Percentiles rank a stretch among this genome's conserved stretches.
Evolutionary conservation across 805 yeast genomes (phyloP).

Genomic region (Candida xyloterini): DNA sequence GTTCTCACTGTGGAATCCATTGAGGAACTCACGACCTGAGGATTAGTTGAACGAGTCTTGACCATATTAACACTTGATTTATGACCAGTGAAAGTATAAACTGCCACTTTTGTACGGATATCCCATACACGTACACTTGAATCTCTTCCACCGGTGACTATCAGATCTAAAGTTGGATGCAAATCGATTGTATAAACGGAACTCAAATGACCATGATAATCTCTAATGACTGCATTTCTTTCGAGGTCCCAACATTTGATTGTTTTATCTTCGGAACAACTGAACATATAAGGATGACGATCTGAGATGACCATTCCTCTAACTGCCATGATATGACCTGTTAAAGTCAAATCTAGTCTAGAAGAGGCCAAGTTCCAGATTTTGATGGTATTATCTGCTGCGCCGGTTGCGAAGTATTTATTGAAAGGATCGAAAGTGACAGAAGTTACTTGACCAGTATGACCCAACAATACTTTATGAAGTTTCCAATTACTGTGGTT

Average conservation of each 20-base stretch:
- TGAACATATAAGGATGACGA: constrained; percentile 82
- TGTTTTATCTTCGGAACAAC: constrained; percentile 90
- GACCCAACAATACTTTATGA: constrained; percentile 77
- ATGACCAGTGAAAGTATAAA: constrained; percentile 81
- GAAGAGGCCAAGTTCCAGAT: constrained; percentile 86
- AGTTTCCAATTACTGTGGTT: constrained; percentile 71
- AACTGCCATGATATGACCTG: constrained; percentile 91
- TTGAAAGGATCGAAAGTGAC: constrained; percentile 81
- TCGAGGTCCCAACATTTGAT: constrained; percentile 97
- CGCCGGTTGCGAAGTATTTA: constrained; percentile 89
- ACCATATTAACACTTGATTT: constrained; percentile 70
- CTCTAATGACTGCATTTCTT: constrained; percentile 72
- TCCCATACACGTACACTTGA: constrained; percentile 91
- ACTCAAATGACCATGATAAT: constrained; percentile 91
- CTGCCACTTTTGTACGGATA: constrained; percentile 71
- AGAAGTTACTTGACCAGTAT: constrained; percentile 89
- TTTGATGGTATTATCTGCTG: constrained; percentile 83
- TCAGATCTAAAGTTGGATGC: constrained; percentile 82
- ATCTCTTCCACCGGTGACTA: constrained; percentile 89
- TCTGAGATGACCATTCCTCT: constrained; percentile 70
- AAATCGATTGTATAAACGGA: constrained; percentile 81
- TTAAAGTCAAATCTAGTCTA: constrained; percentile 64
- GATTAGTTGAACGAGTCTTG: constrained; percentile 66
- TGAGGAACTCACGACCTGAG: constrained; percentile 81
- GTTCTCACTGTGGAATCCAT: constrained; percentile 80